Conservation (phyloP, 73 alveolate species). For the Paraurostyla sp. region DNA sequence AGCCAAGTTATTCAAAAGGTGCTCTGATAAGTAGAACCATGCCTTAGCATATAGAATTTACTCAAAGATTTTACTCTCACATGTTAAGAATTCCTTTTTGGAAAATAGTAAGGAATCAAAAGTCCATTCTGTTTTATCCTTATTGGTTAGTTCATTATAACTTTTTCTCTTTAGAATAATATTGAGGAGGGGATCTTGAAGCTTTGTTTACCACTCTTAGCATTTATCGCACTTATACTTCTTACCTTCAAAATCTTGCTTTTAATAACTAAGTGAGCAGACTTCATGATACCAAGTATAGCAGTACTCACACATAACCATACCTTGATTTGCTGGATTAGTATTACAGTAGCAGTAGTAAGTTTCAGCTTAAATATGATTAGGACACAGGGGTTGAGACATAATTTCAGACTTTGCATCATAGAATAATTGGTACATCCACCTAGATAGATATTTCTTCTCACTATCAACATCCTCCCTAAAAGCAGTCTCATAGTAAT, state of each 20-base stretch:
- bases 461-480: not conserved
- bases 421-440: constrained; percentile 3
- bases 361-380: not conserved
- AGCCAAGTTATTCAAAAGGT: not conserved
- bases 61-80: not conserved
- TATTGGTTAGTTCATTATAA: not conserved
- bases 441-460: not conserved
- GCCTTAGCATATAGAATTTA: not conserved
- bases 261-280: not conserved
- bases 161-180: not conserved
- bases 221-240: constrained; percentile 1
- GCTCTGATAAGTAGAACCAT: not conserved
- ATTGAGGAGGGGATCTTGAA: not conserved
- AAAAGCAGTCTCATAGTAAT: not conserved
- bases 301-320: constrained; percentile 31
- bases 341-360: constrained; percentile 3
- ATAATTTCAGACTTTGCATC: not conserved
- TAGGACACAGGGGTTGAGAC: not conserved
- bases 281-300: not conserved
- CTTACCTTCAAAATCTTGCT: too few relatives aligned
- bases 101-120: not conserved
- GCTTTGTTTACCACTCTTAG: not conserved
- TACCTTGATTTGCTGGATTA: not conserved
- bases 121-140: not conserved
- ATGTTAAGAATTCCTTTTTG: not conserved